Evolutionary conservation across 352 stramenopile species (phyloP).

Genomic region (Globisporangium abappressorium): DNA sequence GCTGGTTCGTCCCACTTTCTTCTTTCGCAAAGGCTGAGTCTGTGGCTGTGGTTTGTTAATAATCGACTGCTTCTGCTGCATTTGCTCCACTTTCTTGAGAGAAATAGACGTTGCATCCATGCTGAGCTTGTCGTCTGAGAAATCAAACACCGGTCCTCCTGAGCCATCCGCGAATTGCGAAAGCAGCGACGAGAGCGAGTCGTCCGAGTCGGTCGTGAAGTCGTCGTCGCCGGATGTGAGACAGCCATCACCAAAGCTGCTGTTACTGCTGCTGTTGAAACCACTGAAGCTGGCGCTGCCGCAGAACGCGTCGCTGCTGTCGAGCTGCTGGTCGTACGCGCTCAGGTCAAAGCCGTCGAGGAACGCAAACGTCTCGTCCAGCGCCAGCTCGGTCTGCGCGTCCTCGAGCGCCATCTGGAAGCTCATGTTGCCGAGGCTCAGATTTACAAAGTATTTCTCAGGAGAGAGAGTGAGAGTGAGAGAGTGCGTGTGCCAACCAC

Average conservation of each 20-base stretch:
- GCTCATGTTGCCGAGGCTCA: neutral
- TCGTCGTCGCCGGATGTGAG: neutral
- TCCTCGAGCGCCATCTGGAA: neutral
- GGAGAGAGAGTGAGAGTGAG: too few relatives aligned
- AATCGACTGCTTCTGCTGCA: neutral
- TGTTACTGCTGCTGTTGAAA: neutral
- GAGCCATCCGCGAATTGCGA: constrained; percentile 5
- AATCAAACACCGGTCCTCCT: neutral
- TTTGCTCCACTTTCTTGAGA: neutral
- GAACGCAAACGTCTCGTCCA: constrained; percentile 10
- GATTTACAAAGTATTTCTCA: too few relatives aligned
- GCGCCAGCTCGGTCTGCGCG: neutral
- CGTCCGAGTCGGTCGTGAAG: constrained; percentile 1
- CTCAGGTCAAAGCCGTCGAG: constrained; percentile 9
- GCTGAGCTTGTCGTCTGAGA: neutral
- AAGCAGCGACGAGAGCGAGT: constrained; percentile 7
- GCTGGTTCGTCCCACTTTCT: neutral
- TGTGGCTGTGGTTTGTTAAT: neutral
- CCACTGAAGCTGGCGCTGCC: neutral
- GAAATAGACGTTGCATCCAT: neutral
- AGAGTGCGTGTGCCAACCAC: neutral
- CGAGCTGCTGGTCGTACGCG: neutral
- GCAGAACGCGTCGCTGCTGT: neutral
- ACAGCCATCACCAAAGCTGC: too few relatives aligned
- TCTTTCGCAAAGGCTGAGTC: neutral